Conservation (phyloP, 805 yeast species). For the Candida nitratophila region DNA sequence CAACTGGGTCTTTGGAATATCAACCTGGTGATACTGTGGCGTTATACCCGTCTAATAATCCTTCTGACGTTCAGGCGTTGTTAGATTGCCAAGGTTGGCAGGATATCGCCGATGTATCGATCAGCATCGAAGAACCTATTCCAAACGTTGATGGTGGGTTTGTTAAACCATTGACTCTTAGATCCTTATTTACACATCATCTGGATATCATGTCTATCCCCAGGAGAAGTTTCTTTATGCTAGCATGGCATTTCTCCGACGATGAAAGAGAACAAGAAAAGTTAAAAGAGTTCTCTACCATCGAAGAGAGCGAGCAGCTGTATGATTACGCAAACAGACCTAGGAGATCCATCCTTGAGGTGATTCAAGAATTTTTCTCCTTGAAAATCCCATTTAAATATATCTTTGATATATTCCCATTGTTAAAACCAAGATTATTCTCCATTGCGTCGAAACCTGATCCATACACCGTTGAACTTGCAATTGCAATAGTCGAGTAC, state of each 20-base stretch:
- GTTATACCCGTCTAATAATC: conserved; percentile 68
- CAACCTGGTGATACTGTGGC: conserved; percentile 79
- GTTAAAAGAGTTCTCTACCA: conserved; percentile 62
- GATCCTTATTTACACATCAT: conserved; percentile 70
- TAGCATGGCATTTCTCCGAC: conserved; percentile 66
- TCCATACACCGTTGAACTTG: conserved; percentile 45
- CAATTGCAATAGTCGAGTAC: conserved; percentile 82
- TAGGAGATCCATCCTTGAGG: conserved; percentile 79
- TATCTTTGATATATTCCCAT: conserved; percentile 71
- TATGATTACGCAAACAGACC: conserved; percentile 93
- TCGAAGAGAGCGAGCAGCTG: conserved; percentile 72
- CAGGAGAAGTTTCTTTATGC: conserved; percentile 69
- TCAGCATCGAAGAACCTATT: conserved; percentile 30
- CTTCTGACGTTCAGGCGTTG: conserved; percentile 54
- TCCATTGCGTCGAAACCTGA: conserved; percentile 69
- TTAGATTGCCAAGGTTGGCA: conserved; percentile 70
- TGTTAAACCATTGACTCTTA: conserved; percentile 54
- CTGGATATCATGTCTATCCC: conserved; percentile 82
- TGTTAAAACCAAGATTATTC: conserved; percentile 72
- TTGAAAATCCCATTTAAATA: conserved; percentile 70
- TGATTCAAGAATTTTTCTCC: conserved; percentile 72
- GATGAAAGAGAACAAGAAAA: conserved; percentile 73
- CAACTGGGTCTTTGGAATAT: conserved; percentile 27
- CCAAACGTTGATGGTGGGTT: conserved; percentile 52
- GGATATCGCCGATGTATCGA: conserved; percentile 56